A percentile compares a stretch with the other conserved stretches of the same genome.
phyloP scores from a whole-genome alignment of 73 alveolate genomes.

The Blepharisma stoltei region DNA sequence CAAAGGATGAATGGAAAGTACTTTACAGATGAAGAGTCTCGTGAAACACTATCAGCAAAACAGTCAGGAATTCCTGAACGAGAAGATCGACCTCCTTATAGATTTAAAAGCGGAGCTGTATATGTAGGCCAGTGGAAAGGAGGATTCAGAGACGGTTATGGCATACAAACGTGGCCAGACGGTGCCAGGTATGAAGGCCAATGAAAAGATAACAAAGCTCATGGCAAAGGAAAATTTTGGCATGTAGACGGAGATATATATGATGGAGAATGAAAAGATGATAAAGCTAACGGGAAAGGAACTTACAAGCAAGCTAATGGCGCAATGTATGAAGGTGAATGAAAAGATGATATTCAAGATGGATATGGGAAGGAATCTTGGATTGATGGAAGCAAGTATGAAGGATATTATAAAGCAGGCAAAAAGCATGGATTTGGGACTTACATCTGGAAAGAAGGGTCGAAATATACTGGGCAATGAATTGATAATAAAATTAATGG shows the following conservation, averaged over 20 bases:
- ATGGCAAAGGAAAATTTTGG: slow-evolving; percentile 51
- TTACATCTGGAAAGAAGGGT: slow-evolving; percentile 66
- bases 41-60: slow-evolving; percentile 26
- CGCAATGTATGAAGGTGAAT: slow-evolving; percentile 41
- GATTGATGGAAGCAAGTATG: slow-evolving; percentile 35
- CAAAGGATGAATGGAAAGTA: slow-evolving; percentile 28
- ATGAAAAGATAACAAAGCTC: slow-evolving; percentile 58
- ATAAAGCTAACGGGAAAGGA: slow-evolving; percentile 69
- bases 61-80: slow-evolving; percentile 41
- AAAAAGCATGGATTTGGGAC: slow-evolving; percentile 41
- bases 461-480: slow-evolving; percentile 53
- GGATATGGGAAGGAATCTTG: slow-evolving; percentile 33
- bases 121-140: slow-evolving; percentile 78
- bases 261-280: slow-evolving; percentile 61
- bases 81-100: slow-evolving; percentile 65
- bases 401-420: slow-evolving; percentile 30
- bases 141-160: slow-evolving; percentile 70
- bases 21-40: slow-evolving; percentile 43
- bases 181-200: slow-evolving; percentile 49
- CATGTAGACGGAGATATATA: slow-evolving; percentile 57
- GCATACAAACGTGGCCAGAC: slow-evolving; percentile 46
- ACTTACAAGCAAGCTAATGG: slow-evolving; percentile 54
- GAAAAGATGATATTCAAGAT: slow-evolving; percentile 33
- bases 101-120: slow-evolving; percentile 64
- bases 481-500: slow-evolving; percentile 45